These are phyloP conservation scores for Linnemannia zychae DNA, from an alignment of 192 early-diverging fungal genomes.

Conservation along the genomic window DNA sequence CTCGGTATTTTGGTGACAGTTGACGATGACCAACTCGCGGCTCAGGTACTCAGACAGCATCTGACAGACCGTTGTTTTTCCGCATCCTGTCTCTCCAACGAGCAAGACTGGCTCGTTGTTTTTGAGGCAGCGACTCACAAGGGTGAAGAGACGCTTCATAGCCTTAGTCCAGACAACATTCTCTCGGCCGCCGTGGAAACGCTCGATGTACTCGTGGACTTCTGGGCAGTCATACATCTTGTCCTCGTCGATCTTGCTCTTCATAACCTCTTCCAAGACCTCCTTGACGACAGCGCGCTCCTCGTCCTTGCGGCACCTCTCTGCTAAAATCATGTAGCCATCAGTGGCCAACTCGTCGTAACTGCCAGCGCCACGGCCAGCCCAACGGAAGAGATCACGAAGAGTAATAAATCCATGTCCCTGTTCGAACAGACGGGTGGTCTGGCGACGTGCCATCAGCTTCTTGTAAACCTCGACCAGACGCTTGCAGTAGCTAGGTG, in stretches of 20 bases:
- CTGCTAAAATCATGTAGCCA: conserved; percentile 95
- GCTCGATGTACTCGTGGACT: conserved; percentile 66
- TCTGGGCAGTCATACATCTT: conserved; percentile 71
- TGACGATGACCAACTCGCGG: conserved; percentile 86
- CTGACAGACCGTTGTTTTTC: conserved; percentile 98
- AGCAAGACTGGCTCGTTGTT: conserved; percentile 93
- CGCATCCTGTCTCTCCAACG: conserved; percentile 98
- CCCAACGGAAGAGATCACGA: conserved; percentile 98
- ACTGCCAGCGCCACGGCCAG: conserved; percentile 80
- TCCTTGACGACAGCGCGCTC: conserved; percentile 86
- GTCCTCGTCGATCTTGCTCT: conserved; percentile 71
- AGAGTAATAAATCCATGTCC: conserved; percentile 95
- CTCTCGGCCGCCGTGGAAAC: conserved; percentile 50
- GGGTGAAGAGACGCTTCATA: conserved; percentile 90
- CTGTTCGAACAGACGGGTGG: conserved; percentile 94
- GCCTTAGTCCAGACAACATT: conserved; percentile 94
- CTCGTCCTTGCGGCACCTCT: conserved; percentile 85
- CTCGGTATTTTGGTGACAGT: conserved; percentile 97
- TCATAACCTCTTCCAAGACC: conserved; percentile 88
- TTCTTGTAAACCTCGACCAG: conserved; percentile 89
- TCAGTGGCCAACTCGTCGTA: conserved; percentile 93
- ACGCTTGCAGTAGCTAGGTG: conserved; percentile 88
- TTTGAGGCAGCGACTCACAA: conserved; percentile 84
- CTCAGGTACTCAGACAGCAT: conserved; percentile 80
- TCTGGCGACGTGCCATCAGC: conserved; percentile 80